phyloP scores from a whole-genome alignment of 1,139 yeast species.

The Geotrichum phurueaensis region DNA sequence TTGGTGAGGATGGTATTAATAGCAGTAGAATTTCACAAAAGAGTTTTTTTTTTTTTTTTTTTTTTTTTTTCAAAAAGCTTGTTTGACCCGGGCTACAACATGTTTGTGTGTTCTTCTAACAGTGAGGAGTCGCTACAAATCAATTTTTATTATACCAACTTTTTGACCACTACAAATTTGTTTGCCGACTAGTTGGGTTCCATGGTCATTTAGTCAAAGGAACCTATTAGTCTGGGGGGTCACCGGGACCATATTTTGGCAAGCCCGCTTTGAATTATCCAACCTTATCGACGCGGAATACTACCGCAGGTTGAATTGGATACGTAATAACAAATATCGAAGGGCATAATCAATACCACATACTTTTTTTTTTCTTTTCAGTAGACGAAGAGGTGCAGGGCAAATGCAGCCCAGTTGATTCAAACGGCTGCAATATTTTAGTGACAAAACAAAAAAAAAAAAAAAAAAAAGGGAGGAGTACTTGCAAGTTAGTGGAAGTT shows the following conservation, averaged over 20 bases:
- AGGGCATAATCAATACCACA: conserved; percentile 76
- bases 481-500: conserved; percentile 98
- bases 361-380: conserved; percentile 82
- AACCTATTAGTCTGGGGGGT: conserved; percentile 92
- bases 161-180: conserved; percentile 98
- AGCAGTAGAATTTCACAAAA: conserved; percentile 93
- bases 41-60: conserved; percentile 95
- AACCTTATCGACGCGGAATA: conserved; percentile 98
- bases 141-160: conserved; percentile 92
- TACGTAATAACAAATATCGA: conserved; percentile 91
- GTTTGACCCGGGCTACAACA: conserved; percentile 96
- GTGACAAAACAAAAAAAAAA: conserved; percentile 93
- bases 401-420: conserved; percentile 80
- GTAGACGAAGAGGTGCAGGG: conserved; percentile 97
- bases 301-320: conserved; percentile 92
- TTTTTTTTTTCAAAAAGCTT: conserved; percentile 92
- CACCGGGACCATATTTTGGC: conserved; percentile 96
- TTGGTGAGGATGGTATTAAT: neutral
- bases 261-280: conserved; percentile 88
- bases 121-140: conserved; percentile 96
- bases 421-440: conserved; percentile 82
- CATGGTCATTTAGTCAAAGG: conserved; percentile 97
- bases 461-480: conserved; percentile 90
- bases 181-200: conserved; percentile 98
- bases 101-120: conserved; percentile 94